phyloP scores from a whole-genome alignment of 2,329 filamentous ascomycete genomes.

The Aspergillus unguis region DNA sequence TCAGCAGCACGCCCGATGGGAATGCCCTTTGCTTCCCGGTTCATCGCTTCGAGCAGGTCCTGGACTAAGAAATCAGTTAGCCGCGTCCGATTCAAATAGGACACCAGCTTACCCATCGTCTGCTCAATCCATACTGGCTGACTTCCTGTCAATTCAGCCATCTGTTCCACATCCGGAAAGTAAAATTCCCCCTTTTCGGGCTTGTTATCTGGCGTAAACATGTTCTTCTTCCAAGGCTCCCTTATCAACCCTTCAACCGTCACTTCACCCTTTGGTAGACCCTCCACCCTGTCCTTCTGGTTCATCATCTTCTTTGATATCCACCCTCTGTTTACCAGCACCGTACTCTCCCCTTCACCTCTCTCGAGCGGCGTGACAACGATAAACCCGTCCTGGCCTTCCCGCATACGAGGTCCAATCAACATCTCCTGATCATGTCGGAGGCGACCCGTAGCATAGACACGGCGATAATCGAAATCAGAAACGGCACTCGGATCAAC shows the following conservation, averaged over 20 bases:
- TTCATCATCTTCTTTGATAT: slow-evolving; percentile 71
- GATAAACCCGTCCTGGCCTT: slow-evolving; percentile 85
- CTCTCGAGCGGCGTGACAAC: slow-evolving; percentile 89
- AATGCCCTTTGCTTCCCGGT: slow-evolving; percentile 74
- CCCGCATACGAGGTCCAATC: slow-evolving; percentile 81
- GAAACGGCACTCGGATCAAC: slow-evolving; percentile 77
- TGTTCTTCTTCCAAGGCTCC: slow-evolving; percentile 94
- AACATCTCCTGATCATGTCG: slow-evolving; percentile 95
- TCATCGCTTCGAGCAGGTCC: slow-evolving; percentile 71
- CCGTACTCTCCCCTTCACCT: slow-evolving; percentile 57
- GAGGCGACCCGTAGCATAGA: slow-evolving; percentile 69
- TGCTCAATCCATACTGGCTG: slow-evolving; percentile 94
- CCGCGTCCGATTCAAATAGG: background rate
- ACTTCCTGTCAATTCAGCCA: slow-evolving; percentile 77
- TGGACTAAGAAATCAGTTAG: slow-evolving; percentile 55
- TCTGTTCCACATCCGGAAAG: slow-evolving; percentile 89
- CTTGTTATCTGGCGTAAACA: slow-evolving; percentile 89
- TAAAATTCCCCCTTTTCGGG: slow-evolving; percentile 85
- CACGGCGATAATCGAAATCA: slow-evolving; percentile 88
- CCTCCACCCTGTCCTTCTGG: slow-evolving; percentile 61
- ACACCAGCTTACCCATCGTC: slow-evolving; percentile 69
- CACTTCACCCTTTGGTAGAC: slow-evolving; percentile 68
- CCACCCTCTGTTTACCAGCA: slow-evolving; percentile 90
- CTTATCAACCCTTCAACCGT: slow-evolving; percentile 79
- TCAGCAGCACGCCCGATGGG: slow-evolving; percentile 85